phyloP scores from a whole-genome alignment of 2,329 filamentous ascomycete species.

The Pseudogymnoascus sp. region DNA sequence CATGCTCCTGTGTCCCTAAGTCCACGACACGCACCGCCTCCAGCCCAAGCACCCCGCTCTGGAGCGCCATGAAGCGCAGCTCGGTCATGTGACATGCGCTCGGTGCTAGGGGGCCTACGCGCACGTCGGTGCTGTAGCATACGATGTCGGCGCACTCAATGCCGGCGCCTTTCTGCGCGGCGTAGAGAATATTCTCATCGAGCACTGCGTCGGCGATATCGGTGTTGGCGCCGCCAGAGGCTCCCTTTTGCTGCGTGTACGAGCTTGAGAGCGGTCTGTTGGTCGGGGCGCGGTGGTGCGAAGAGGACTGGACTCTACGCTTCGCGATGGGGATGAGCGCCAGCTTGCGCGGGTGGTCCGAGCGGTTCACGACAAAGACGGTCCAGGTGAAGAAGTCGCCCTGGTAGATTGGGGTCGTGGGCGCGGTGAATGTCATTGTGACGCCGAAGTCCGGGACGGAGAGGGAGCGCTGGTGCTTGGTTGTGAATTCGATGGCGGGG shows the following conservation, averaged over 20 bases:
- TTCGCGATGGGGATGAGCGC: conserved; percentile 61
- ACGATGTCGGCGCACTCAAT: conserved; percentile 60
- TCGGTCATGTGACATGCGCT: conserved; percentile 67
- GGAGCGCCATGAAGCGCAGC: conserved; percentile 62
- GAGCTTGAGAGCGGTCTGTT: conserved; percentile 42
- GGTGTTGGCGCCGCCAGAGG: conserved; percentile 21
- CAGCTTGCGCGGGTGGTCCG: conserved; percentile 54
- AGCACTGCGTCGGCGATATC: conserved; percentile 56
- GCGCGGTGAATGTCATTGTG: conserved; percentile 65
- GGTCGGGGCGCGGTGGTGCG: conserved; percentile 29
- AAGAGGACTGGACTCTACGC: conserved; percentile 47
- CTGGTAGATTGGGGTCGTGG: conserved; percentile 50
- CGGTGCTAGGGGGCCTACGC: conserved; percentile 64
- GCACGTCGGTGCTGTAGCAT: conserved; percentile 67
- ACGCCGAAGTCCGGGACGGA: conserved; percentile 57
- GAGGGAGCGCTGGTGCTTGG: conserved; percentile 32
- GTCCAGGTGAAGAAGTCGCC: conserved; percentile 65
- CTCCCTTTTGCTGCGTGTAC: conserved; percentile 22
- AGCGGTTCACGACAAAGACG: conserved; percentile 69
- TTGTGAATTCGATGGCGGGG: conserved; percentile 48
- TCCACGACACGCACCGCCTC: conserved; percentile 69
- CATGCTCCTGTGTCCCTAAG: conserved; percentile 64
- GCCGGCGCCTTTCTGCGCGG: conserved; percentile 58
- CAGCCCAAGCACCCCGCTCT: conserved; percentile 55
- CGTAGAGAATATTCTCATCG: conserved; percentile 64